phyloP scores from a whole-genome alignment of 305 asterid species.

The Coffea humblotiana region DNA sequence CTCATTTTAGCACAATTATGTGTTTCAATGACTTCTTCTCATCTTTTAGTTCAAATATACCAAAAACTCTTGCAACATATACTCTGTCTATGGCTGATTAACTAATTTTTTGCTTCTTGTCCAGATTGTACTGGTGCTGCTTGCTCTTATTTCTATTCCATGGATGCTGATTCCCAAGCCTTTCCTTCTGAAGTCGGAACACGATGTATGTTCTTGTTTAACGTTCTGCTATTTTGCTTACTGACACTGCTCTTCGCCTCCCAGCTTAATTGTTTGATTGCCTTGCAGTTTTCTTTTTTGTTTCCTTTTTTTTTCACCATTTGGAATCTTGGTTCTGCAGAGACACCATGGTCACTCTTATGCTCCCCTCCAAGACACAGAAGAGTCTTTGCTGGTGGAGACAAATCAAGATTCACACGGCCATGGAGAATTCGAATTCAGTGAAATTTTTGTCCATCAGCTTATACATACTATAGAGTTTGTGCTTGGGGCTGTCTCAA shows the following conservation, averaged over 20 bases:
- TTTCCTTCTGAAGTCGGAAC: constrained; percentile 29
- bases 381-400: constrained; percentile 72
- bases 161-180: constrained; percentile 2
- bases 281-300: not conserved
- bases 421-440: constrained; percentile 92
- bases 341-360: constrained; percentile 80
- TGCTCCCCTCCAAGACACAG: constrained; percentile 58
- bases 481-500: constrained; percentile 97
- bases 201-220: constrained; percentile 45
- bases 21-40: not conserved
- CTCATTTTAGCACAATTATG: not conserved
- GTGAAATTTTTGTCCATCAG: constrained; percentile 91
- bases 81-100: not conserved
- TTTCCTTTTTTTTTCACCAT: not conserved
- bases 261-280: constrained; percentile 4
- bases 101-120: not conserved
- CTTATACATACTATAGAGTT: constrained; percentile 93
- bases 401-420: constrained; percentile 65
- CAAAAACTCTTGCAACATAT: not conserved
- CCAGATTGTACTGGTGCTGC: constrained; percentile 1
- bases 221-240: constrained; percentile 21
- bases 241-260: constrained; percentile 8
- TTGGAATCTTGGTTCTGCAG: constrained; percentile 40
- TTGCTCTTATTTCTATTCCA: not conserved
- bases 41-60: not conserved